These are phyloP conservation scores for Recurvomyces mirabilis DNA, from an alignment of 495 filamentous ascomycete species.

Conservation along the genomic window DNA sequence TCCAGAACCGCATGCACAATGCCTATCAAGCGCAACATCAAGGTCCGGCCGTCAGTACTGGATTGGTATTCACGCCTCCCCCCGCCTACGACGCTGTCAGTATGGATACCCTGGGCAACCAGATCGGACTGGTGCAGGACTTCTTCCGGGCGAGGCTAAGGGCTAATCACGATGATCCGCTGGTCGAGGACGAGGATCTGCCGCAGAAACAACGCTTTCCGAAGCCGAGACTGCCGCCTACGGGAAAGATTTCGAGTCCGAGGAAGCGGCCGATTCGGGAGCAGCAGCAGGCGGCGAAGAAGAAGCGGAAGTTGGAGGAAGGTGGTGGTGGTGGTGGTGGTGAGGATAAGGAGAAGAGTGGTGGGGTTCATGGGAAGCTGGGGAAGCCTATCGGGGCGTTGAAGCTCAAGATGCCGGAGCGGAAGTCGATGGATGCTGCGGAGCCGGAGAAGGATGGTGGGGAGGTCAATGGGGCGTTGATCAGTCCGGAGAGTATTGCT, in stretches of 20 bases:
- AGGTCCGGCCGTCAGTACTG: conserved; percentile 40
- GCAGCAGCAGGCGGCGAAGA: conserved; percentile 59
- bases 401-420: conserved; percentile 28
- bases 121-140: conserved; percentile 76
- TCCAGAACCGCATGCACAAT: conserved; percentile 80
- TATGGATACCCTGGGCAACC: conserved; percentile 56
- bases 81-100: conserved; percentile 70
- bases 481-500: conserved; percentile 31
- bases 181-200: conserved; percentile 91
- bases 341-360: not conserved
- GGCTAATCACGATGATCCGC: conserved; percentile 64
- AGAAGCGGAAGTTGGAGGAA: conserved; percentile 44
- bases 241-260: conserved; percentile 84
- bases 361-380: not conserved
- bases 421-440: conserved; percentile 16
- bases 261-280: conserved; percentile 76
- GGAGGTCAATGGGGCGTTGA: conserved; percentile 23
- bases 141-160: conserved; percentile 86
- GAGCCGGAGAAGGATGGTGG: conserved; percentile 31
- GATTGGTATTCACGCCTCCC: conserved; percentile 58
- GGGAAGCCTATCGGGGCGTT: conserved; percentile 27
- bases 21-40: conserved; percentile 67
- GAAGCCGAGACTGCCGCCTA: conserved; percentile 87
- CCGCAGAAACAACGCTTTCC: conserved; percentile 82
- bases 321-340: conserved; percentile 18